Evolutionary conservation across 176 grass and related monocot species (phyloP).

Genomic region (Oryza coarctata): DNA sequence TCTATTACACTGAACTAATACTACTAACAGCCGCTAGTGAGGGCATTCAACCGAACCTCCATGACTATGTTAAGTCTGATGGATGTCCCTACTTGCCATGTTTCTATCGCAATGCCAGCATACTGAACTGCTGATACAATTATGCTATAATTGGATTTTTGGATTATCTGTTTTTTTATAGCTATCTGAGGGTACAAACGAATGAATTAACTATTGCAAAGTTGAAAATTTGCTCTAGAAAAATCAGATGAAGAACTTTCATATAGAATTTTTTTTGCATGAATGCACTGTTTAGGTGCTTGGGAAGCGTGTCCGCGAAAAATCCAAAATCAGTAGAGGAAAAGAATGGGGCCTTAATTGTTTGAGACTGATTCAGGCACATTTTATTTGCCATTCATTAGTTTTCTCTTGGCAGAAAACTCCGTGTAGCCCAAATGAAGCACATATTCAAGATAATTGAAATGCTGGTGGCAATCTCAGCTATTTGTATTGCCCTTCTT

Average conservation of each 20-base stretch:
- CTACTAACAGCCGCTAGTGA: neutral
- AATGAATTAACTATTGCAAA: too few species aligned
- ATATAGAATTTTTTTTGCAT: too few species aligned
- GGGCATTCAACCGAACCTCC: neutral
- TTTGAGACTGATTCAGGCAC: neutral
- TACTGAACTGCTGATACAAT: neutral
- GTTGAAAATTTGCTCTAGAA: too few species aligned
- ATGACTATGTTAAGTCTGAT: neutral
- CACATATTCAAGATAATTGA: conserved; percentile 58
- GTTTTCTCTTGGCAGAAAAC: conserved; percentile 15
- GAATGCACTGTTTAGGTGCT: too few species aligned
- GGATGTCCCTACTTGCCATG: neutral
- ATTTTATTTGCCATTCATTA: neutral
- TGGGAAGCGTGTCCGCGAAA: too few species aligned
- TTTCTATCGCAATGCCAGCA: neutral
- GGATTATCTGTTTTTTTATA: too few species aligned
- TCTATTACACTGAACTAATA: neutral
- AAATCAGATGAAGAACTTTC: too few species aligned
- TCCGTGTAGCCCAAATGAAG: conserved; percentile 18
- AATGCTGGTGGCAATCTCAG: conserved; percentile 55
- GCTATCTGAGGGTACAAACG: too few species aligned
- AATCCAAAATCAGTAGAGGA: too few species aligned
- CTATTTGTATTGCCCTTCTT: conserved; percentile 60
- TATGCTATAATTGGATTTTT: neutral
- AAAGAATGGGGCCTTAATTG: too few species aligned